phyloP scores from a whole-genome alignment of 352 stramenopile species.

The Globisporangium apiculatum region DNA sequence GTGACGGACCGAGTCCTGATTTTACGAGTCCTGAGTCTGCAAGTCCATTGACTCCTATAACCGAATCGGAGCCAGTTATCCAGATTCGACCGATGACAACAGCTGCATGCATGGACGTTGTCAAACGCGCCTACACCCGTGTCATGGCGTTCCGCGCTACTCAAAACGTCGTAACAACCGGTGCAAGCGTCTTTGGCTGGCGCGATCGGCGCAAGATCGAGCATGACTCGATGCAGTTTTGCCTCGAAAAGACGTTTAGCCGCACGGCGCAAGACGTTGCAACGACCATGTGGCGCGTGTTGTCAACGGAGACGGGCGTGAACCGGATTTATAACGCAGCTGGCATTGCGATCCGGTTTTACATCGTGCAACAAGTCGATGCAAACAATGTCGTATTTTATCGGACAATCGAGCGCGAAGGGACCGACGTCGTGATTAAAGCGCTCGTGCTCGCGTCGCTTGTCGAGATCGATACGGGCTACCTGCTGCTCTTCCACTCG shows the following conservation, averaged over 20 bases:
- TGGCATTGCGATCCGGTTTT: slow-evolving; percentile 32
- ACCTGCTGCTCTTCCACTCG: slow-evolving; percentile 56
- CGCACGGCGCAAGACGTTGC: slow-evolving; percentile 31
- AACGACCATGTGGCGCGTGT: slow-evolving; percentile 44
- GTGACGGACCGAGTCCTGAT: neutral
- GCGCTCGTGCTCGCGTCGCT: slow-evolving; percentile 46
- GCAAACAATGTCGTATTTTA: slow-evolving; percentile 58
- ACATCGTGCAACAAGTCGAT: slow-evolving; percentile 46
- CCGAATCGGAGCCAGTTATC: slow-evolving; percentile 6
- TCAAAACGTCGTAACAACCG: slow-evolving; percentile 35
- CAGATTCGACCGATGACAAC: slow-evolving; percentile 26
- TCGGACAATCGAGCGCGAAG: slow-evolving; percentile 45
- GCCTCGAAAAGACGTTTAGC: slow-evolving; percentile 56
- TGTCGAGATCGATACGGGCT: slow-evolving; percentile 45
- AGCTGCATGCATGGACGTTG: slow-evolving; percentile 39
- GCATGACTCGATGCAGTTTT: slow-evolving; percentile 49
- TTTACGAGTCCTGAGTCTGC: neutral
- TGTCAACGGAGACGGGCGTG: slow-evolving; percentile 43
- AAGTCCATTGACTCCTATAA: neutral
- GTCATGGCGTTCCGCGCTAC: slow-evolving; percentile 33
- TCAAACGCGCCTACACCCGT: slow-evolving; percentile 34
- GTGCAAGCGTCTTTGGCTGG: slow-evolving; percentile 58
- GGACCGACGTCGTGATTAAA: slow-evolving; percentile 28
- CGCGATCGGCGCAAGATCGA: slow-evolving; percentile 42
- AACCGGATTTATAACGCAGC: slow-evolving; percentile 62